phyloP scores from a whole-genome alignment of 2,329 filamentous ascomycete genomes.

The Pleomassaria siparia region DNA sequence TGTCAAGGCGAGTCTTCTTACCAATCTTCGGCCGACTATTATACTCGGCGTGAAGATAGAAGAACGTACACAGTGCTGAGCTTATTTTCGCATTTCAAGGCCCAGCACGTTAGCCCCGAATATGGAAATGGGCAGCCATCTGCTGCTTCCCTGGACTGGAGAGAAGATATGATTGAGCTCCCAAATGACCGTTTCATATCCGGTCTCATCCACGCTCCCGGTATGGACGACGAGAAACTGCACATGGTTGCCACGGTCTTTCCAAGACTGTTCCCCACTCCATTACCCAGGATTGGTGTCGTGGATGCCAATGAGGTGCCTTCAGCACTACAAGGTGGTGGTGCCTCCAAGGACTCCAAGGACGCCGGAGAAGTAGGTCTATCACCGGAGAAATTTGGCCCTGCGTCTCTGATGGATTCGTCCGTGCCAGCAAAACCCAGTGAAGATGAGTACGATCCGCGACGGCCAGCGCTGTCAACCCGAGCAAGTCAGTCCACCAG shows the following conservation, averaged over 20 bases:
- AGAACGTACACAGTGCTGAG: slow-evolving; percentile 52
- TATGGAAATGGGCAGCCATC: slow-evolving; percentile 25
- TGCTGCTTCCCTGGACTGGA: slow-evolving; percentile 53
- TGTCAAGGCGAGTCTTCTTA: slow-evolving; percentile 36
- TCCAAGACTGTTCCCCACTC: slow-evolving; percentile 47
- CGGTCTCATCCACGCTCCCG: slow-evolving; percentile 53
- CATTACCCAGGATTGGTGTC: slow-evolving; percentile 46
- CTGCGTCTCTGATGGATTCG: slow-evolving; percentile 30
- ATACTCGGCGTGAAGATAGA: slow-evolving; percentile 42
- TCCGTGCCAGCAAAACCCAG: slow-evolving; percentile 35
- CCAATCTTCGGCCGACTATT: slow-evolving; percentile 31
- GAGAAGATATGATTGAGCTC: slow-evolving; percentile 62
- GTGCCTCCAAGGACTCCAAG: slow-evolving; percentile 34
- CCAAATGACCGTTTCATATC: slow-evolving; percentile 55
- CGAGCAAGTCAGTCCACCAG: slow-evolving; percentile 19
- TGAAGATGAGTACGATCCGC: slow-evolving; percentile 54
- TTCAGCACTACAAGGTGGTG: slow-evolving; percentile 31
- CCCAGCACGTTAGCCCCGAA: slow-evolving; percentile 52
- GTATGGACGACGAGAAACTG: slow-evolving; percentile 60
- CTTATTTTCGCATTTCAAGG: slow-evolving; percentile 62
- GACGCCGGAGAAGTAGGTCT: slow-evolving; percentile 17
- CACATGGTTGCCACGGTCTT: slow-evolving; percentile 55
- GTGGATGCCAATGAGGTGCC: slow-evolving; percentile 32
- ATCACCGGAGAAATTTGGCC: slow-evolving; percentile 21
- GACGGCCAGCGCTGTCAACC: slow-evolving; percentile 37